Percentiles rank a stretch among this genome's conserved stretches.
Evolutionary conservation across 768 basidiomycete genomes (phyloP).

Genomic region (Collybia sp.): DNA sequence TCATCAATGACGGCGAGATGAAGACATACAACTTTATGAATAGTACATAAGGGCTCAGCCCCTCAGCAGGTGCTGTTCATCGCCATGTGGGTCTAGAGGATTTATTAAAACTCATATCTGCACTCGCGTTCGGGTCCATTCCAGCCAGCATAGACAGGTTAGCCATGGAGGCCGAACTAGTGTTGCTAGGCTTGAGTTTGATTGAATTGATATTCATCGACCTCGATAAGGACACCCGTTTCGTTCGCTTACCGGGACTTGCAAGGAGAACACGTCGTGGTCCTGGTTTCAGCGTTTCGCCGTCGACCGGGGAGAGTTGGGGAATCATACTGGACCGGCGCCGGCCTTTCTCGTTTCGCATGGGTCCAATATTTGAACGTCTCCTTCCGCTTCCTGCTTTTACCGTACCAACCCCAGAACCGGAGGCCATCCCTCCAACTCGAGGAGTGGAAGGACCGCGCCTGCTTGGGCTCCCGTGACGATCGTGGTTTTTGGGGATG

Average conservation of each 20-base stretch:
- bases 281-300: slow-evolving; percentile 26
- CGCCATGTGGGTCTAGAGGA: slow-evolving; percentile 53
- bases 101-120: slow-evolving; percentile 44
- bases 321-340: slow-evolving; percentile 81
- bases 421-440: slow-evolving; percentile 9
- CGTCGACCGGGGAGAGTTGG: slow-evolving; percentile 46
- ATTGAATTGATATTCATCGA: slow-evolving; percentile 26
- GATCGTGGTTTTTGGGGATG: slow-evolving; percentile 35
- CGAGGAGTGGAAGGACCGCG: slow-evolving; percentile 48
- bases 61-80: slow-evolving; percentile 23
- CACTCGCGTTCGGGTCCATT: slow-evolving; percentile 41
- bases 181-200: slow-evolving; percentile 17
- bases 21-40: too few relatives aligned
- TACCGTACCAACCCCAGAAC: slow-evolving; percentile 11
- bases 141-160: slow-evolving; percentile 23
- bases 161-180: slow-evolving; percentile 18
- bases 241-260: slow-evolving; percentile 59
- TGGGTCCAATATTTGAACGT: slow-evolving; percentile 73
- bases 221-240: slow-evolving; percentile 50
- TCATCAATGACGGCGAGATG: too few relatives aligned
- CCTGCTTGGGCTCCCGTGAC: slow-evolving; percentile 39
- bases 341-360: slow-evolving; percentile 67
- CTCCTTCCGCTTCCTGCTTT: slow-evolving; percentile 40
- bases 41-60: too few relatives aligned
- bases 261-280: slow-evolving; percentile 32